These are phyloP conservation scores for Phialophora macrospora DNA, from an alignment of 2,329 filamentous ascomycete species.

Conservation along the genomic window DNA sequence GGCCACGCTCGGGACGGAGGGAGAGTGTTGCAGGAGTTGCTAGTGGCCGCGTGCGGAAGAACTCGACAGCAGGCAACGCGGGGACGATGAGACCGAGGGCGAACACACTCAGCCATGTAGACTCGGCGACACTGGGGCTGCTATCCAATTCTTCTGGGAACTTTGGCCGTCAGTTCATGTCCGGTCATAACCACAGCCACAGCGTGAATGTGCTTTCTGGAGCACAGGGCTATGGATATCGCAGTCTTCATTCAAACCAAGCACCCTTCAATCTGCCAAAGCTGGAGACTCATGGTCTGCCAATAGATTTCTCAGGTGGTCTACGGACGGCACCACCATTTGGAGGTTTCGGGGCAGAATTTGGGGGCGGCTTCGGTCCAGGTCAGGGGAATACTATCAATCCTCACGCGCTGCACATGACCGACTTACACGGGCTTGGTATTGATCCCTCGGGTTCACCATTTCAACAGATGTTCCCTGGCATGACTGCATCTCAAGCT, in stretches of 20 bases:
- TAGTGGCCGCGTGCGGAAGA: constrained; percentile 80
- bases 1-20: constrained; percentile 79
- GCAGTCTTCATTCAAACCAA: constrained; percentile 71
- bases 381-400: constrained; percentile 64
- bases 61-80: constrained; percentile 73
- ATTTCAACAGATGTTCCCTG: constrained; percentile 55
- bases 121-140: constrained; percentile 74
- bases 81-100: constrained; percentile 79
- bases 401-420: constrained; percentile 77
- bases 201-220: constrained; percentile 71
- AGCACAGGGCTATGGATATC: constrained; percentile 64
- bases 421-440: constrained; percentile 64
- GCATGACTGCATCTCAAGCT: constrained; percentile 61
- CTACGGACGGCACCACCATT: constrained; percentile 79
- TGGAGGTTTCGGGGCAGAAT: constrained; percentile 68
- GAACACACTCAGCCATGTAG: constrained; percentile 95
- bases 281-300: constrained; percentile 76
- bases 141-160: constrained; percentile 58
- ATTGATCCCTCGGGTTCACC: constrained; percentile 49
- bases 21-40: constrained; percentile 79
- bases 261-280: constrained; percentile 76
- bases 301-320: constrained; percentile 68
- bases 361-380: constrained; percentile 64
- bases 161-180: constrained; percentile 51
- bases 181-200: constrained; percentile 71